Evolutionary conservation across 140 eudicot species (phyloP), one percentile per base, ranked within the genome.

Genomic region (Oenanthe javanica): DNA sequence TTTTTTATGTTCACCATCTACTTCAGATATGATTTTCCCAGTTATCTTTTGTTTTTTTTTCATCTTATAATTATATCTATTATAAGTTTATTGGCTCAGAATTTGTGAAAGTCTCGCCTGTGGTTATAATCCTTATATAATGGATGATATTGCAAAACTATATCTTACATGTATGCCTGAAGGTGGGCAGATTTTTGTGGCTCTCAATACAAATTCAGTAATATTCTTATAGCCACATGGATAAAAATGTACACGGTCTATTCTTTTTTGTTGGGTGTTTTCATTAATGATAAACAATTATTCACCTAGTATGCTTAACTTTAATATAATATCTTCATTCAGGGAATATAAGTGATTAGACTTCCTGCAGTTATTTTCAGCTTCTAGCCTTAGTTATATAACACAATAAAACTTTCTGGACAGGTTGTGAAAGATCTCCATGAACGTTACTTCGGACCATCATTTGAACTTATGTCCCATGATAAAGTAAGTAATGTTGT

Each of bases 381-480:
- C 59, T 76, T 77, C n/a, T 52, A 47, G 4, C 55, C 31, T 83
- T 55, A 27, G 77, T 23, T 49, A 69, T 27, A 18, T 46, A 46
- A 46, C 55, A 19, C 15, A 3, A 13, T 45, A 21, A 18, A 54
- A 72, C 15, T 27, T 46, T 2, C 2, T 77, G 43, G 57, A 75
- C 86, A 92, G 98, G 88, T 83, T 25, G 78, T 90, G 46, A 84
- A 83, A 70, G 93, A 92, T 82, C 88, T 94, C 73, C 91, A 94
- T 51, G 97, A 94, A 83, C 93, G 97, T 77, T 94, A 80, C 84
- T 94, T 94, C 78, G 98, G 98, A 75, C 89, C 95, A 74, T 81
- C 94, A 47, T 94, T 78, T 82, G 98, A 94, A 84, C 97, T 94
- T 76, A 81, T 46, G 59, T 94, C 98, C 43, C 97, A 92, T 86